Percentiles rank a stretch among this genome's conserved stretches.
These are phyloP conservation scores for Coniella lustricola DNA, from an alignment of 2,329 filamentous ascomycete genomes.

Conservation along the genomic window DNA sequence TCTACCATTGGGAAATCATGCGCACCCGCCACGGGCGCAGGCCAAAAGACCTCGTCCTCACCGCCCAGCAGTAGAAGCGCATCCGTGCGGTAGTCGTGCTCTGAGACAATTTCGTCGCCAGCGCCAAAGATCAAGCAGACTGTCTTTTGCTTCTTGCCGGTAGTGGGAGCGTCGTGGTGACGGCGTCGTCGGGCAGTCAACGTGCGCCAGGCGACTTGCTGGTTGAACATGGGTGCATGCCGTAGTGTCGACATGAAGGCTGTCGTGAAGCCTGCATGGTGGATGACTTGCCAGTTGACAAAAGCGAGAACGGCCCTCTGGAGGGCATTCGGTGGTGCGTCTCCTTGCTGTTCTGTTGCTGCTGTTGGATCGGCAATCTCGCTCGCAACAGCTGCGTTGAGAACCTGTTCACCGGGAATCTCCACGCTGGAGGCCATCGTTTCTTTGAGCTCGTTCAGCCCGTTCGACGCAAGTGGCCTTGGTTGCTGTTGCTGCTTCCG, in stretches of 20 bases:
- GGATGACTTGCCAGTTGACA: conserved; percentile 50
- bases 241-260: conserved; percentile 54
- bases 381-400: conserved; percentile 15
- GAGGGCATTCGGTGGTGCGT: conserved; percentile 29
- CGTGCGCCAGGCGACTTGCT: conserved; percentile 43
- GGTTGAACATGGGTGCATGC: conserved; percentile 45
- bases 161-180: too few species aligned
- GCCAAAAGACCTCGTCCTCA: conserved; percentile 36
- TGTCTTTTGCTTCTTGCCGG: conserved; percentile 31
- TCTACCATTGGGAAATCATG: conserved; percentile 61
- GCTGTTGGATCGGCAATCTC: conserved; percentile 23
- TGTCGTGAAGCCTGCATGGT: conserved; percentile 52
- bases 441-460: too few species aligned
- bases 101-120: conserved; percentile 45
- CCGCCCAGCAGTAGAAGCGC: conserved; percentile 46
- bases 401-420: conserved; percentile 20
- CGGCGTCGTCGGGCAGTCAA: conserved; percentile 27
- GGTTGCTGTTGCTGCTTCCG: conserved; percentile 9
- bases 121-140: conserved; percentile 46
- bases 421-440: neutral
- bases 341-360: too few species aligned
- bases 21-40: conserved; percentile 44
- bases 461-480: too few species aligned
- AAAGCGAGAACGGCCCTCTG: conserved; percentile 42
- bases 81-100: conserved; percentile 41